Evolutionary conservation across 768 basidiomycete species (phyloP).

Genomic region (Tubosaeta sp.): DNA sequence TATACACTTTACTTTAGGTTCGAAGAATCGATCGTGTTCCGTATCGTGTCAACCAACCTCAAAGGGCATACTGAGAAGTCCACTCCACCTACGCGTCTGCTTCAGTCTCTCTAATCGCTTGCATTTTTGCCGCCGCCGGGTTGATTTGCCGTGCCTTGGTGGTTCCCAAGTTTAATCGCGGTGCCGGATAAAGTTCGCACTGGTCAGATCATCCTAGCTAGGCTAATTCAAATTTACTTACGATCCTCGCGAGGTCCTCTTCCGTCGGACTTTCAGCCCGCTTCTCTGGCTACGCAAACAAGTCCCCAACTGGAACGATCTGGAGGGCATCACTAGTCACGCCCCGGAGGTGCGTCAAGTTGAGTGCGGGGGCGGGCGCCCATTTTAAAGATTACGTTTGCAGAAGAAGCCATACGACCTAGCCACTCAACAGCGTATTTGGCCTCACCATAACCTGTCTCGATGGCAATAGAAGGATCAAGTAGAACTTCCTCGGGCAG

Average conservation of each 20-base stretch:
- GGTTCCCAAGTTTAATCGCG: no score
- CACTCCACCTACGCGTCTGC: no score
- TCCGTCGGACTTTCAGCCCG: constrained; percentile 13
- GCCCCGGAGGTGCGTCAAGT: constrained; percentile 38
- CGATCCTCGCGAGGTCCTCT: no score
- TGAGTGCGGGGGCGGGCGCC: constrained; percentile 22
- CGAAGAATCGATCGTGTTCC: no score
- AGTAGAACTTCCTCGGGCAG: constrained; percentile 27
- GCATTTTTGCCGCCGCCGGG: no score
- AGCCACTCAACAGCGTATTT: constrained; percentile 39
- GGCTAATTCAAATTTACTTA: no score
- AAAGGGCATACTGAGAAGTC: no score
- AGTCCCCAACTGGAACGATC: constrained; percentile 32
- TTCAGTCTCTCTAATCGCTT: no score
- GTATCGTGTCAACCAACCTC: no score
- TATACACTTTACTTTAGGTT: no score
- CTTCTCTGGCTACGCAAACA: constrained; percentile 30
- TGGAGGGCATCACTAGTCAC: constrained; percentile 19
- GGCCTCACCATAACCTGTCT: constrained; percentile 42
- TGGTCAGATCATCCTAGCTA: constrained; percentile 25
- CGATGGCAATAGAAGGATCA: constrained; percentile 32
- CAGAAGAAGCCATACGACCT: constrained; percentile 37
- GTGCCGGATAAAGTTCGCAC: no score
- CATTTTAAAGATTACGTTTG: constrained; percentile 25
- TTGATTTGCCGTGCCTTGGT: no score